phyloP scores from a whole-genome alignment of 169 alveolate species.

The Hepatocystis sp. region DNA sequence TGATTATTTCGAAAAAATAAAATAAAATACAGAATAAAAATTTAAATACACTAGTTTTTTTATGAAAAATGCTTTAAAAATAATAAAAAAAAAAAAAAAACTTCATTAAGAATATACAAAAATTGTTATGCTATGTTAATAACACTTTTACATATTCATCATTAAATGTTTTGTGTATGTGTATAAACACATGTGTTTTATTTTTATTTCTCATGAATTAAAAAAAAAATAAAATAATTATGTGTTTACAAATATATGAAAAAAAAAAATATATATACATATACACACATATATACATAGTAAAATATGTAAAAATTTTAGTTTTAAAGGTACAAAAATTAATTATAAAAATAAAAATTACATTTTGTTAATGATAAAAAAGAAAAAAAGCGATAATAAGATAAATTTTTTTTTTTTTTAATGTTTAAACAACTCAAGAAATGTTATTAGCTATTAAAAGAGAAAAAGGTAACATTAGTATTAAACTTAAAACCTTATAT shows the following conservation, averaged over 20 bases:
- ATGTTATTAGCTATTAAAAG: conserved; percentile 5
- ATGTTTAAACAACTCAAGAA: conserved; percentile 9
- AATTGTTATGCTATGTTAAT: conserved; percentile 3
- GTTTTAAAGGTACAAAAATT: conserved; percentile 21
- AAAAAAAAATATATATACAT: not conserved
- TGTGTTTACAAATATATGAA: conserved; percentile 7
- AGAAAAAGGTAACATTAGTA: not conserved
- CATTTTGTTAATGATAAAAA: not conserved
- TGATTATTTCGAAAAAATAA: conserved; percentile 16
- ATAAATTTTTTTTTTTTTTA: conserved; percentile 9
- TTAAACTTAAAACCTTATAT: not conserved
- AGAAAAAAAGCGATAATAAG: not conserved
- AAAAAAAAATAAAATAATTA: conserved; percentile 4
- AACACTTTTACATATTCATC: conserved; percentile 8
- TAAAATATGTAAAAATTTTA: conserved; percentile 10
- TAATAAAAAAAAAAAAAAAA: not conserved
- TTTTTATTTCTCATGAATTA: conserved; percentile 1
- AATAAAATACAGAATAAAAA: conserved; percentile 2
- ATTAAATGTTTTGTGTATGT: conserved; percentile 1
- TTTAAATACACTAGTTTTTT: conserved; percentile 12
- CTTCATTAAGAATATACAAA: not conserved
- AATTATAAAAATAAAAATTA: not conserved
- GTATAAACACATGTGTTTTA: conserved; percentile 1
- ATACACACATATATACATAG: conserved; percentile 18
- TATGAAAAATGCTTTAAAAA: conserved; percentile 14